phyloP scores from a whole-genome alignment of 306 rosid species.

The Vigna angularis region DNA sequence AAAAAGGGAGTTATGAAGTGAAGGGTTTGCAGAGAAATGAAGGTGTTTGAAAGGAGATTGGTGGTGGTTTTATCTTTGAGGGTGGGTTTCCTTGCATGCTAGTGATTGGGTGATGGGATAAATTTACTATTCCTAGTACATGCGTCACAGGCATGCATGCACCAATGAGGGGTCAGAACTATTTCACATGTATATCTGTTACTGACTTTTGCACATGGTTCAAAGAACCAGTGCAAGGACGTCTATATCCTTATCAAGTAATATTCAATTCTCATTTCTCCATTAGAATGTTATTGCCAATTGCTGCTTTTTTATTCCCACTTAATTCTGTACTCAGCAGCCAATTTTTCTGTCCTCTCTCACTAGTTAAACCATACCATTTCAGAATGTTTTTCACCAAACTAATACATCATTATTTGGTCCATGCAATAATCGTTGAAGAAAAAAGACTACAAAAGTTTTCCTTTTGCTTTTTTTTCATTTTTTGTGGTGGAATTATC shows the following conservation, averaged over 20 bases:
- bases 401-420: background rate
- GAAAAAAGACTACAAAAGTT: background rate
- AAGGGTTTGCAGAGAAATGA: conserved; percentile 35
- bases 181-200: conserved; percentile 29
- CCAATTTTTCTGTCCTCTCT: conserved; percentile 19
- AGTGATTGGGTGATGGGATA: conserved; percentile 62
- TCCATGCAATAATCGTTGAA: conserved; percentile 21
- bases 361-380: background rate
- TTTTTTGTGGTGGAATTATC: background rate
- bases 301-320: conserved; percentile 1
- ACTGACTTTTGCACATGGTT: conserved; percentile 46
- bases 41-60: conserved; percentile 60
- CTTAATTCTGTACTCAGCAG: conserved; percentile 22
- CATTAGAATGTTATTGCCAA: conserved; percentile 51
- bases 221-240: conserved; percentile 46
- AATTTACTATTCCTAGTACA: conserved; percentile 54
- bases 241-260: conserved; percentile 50
- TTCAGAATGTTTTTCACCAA: conserved; percentile 32
- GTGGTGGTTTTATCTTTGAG: conserved; percentile 59
- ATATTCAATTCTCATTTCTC: conserved; percentile 46
- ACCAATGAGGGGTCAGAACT: conserved; percentile 38
- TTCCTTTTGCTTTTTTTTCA: background rate
- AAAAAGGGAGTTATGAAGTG: background rate
- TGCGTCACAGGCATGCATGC: conserved; percentile 34
- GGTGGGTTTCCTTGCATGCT: conserved; percentile 57